Evolutionary conservation across 2,329 filamentous ascomycete species (phyloP).

Genomic region (Claviceps sp.): DNA sequence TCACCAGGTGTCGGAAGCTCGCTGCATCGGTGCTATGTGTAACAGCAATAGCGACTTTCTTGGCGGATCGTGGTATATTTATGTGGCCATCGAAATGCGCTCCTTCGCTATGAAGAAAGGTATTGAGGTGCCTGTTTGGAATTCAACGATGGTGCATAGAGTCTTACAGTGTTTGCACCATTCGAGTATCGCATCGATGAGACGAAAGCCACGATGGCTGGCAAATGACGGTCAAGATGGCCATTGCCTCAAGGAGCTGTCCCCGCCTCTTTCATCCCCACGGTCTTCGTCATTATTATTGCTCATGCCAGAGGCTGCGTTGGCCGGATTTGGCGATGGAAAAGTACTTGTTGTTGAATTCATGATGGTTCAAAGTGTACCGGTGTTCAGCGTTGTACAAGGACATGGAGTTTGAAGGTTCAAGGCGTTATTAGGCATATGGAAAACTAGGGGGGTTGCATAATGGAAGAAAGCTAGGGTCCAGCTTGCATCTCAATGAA

Average conservation of each 20-base stretch:
- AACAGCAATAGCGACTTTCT: constrained; percentile 45
- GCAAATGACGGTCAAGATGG: constrained; percentile 58
- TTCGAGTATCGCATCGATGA: not conserved
- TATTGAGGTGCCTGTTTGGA: constrained; percentile 37
- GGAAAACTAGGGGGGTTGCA: not conserved
- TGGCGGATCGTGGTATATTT: constrained; percentile 53
- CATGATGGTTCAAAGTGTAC: constrained; percentile 17
- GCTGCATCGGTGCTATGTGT: constrained; percentile 33
- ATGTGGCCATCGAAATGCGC: constrained; percentile 67
- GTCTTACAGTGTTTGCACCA: too few species aligned
- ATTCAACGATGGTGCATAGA: too few species aligned
- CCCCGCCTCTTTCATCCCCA: constrained; percentile 49
- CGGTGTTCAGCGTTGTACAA: not conserved
- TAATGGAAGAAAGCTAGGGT: not conserved
- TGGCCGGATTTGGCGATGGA: constrained; percentile 28
- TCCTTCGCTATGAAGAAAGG: constrained; percentile 76
- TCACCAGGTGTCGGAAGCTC: too few species aligned
- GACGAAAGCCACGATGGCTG: constrained; percentile 47
- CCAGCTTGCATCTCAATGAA: not conserved
- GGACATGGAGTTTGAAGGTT: not conserved
- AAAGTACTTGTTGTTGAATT: constrained; percentile 25
- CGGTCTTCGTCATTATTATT: constrained; percentile 33
- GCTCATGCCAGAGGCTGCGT: constrained; percentile 19
- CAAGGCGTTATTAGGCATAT: not conserved
- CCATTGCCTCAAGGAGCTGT: constrained; percentile 36